A percentile compares a stretch with the other conserved stretches of the same genome.
Conservation (phyloP, 2,329 filamentous ascomycete species). For the Gnomoniopsis sp. region DNA sequence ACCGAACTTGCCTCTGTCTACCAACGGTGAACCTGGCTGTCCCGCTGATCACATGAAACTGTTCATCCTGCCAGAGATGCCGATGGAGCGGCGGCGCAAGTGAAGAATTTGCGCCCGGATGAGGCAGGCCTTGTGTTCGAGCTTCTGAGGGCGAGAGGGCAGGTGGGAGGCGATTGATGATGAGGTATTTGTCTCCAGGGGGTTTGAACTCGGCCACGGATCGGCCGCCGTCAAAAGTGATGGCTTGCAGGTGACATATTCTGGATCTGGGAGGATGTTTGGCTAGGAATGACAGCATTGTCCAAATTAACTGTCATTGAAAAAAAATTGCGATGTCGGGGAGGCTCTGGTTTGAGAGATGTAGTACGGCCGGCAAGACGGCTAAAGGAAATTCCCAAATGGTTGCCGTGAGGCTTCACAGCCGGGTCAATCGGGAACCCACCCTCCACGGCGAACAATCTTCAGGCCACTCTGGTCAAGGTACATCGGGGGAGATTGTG, state of each 20-base stretch:
- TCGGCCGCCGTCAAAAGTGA: slow-evolving; percentile 10
- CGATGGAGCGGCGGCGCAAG: slow-evolving; percentile 13
- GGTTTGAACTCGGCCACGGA: slow-evolving; percentile 11
- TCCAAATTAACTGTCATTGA: background rate
- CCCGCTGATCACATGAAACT: slow-evolving; percentile 7
- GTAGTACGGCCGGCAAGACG: no score
- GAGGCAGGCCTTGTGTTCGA: background rate
- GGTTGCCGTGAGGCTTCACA: no score
- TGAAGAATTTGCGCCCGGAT: background rate
- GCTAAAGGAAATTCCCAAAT: no score
- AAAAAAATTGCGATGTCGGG: background rate
- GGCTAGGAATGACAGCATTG: slow-evolving; percentile 15
- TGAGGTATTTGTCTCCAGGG: slow-evolving; percentile 2
- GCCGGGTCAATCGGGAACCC: no score
- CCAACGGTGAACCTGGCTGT: slow-evolving; percentile 8
- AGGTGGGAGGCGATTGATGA: slow-evolving; percentile 14
- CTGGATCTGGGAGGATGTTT: slow-evolving; percentile 6
- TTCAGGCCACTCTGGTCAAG: no score
- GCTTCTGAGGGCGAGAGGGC: background rate
- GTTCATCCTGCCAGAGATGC: slow-evolving; percentile 11
- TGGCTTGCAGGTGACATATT: background rate
- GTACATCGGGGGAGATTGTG: no score
- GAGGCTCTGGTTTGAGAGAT: background rate
- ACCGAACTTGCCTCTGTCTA: background rate
- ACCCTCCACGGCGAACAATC: no score